Evolutionary conservation across 768 basidiomycete species (phyloP), one percentile per base, ranked within the genome.

Genomic region (Amanita fuliginea): DNA sequence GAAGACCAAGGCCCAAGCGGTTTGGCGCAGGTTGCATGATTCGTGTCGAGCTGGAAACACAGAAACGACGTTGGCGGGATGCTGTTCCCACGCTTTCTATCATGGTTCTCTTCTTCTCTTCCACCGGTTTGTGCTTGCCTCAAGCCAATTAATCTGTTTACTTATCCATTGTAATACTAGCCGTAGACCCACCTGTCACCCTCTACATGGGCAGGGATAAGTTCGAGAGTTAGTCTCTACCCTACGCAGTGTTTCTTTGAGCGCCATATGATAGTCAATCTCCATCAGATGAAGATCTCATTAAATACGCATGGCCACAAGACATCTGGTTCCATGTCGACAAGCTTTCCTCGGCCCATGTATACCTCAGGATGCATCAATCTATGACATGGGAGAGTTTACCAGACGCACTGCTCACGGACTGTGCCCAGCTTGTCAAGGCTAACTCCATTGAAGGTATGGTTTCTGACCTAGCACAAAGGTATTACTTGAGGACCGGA

Each of bases 181-280:
- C 68, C 41, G 66, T 71, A 13, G 63, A 77, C 40, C 88, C 90
- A 1, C 69, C 86, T 1, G 80, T 73, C 6, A 77, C 68, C 22
- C 70, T 97, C 50, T 97, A 95, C 66, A 96, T 97, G 93, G 93
- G 95, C 24, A 81, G 80, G 62, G 95, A 99, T 75, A 98, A 99
- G 69, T 84, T 92, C 53, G 90, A 96, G 70, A 92, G 89, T 92
- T 58, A 60, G 84, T 71, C 33, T 30, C 10, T 45, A 40, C 33
- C 10, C 13, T n/a, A n/a, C 1, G 16, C 28, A 18, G 40, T 33
- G 7, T 46, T 33, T 2, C 22, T 4, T 32, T 32, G 4, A 32
- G 32, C 3, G 9, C 22, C 22, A n/a, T n/a, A n/a, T n/a, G n/a
- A n/a, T n/a, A n/a, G n/a, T 6, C 26, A 26, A 4, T n/a, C 6